Conservation (phyloP, 2,329 filamentous ascomycete species). For the Tolypocladium ovalisporum region DNA sequence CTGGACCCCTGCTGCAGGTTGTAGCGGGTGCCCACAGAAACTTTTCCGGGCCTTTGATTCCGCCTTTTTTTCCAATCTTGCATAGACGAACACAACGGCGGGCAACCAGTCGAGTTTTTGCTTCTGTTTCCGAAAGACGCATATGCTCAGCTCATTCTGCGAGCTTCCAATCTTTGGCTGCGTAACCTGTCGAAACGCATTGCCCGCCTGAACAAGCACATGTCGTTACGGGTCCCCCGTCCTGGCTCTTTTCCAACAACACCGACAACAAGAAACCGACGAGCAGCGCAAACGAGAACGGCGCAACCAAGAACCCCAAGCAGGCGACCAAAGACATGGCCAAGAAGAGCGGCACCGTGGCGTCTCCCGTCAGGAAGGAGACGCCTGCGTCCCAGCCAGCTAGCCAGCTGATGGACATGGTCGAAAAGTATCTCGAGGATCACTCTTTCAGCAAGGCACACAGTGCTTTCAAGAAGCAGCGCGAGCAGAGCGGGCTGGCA, state of each 20-base stretch:
- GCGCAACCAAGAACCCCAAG: constrained; percentile 3
- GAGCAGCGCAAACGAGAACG: neutral
- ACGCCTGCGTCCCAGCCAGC: constrained; percentile 29
- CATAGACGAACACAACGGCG: neutral
- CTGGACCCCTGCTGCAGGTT: neutral
- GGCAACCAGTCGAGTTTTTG: neutral
- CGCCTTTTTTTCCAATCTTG: neutral
- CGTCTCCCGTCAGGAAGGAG: constrained; percentile 10
- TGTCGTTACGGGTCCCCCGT: constrained; percentile 24
- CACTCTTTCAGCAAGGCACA: constrained; percentile 54
- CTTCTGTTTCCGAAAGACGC: neutral
- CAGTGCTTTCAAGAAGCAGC: constrained; percentile 52
- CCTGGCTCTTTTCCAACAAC: constrained; percentile 35
- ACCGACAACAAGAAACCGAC: constrained; percentile 5
- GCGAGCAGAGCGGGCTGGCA: constrained; percentile 39
- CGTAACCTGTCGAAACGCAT: neutral
- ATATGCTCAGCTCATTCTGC: neutral
- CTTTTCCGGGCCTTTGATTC: constrained; percentile 1
- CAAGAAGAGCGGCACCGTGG: constrained; percentile 18
- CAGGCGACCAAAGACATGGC: constrained; percentile 17
- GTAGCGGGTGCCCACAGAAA: constrained; percentile 2
- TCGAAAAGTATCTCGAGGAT: constrained; percentile 55
- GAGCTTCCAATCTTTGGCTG: neutral
- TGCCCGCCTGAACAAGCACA: constrained; percentile 10
- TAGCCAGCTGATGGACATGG: constrained; percentile 52